phyloP scores from a whole-genome alignment of 768 basidiomycete genomes.

The Tricholoma flavovirens region DNA sequence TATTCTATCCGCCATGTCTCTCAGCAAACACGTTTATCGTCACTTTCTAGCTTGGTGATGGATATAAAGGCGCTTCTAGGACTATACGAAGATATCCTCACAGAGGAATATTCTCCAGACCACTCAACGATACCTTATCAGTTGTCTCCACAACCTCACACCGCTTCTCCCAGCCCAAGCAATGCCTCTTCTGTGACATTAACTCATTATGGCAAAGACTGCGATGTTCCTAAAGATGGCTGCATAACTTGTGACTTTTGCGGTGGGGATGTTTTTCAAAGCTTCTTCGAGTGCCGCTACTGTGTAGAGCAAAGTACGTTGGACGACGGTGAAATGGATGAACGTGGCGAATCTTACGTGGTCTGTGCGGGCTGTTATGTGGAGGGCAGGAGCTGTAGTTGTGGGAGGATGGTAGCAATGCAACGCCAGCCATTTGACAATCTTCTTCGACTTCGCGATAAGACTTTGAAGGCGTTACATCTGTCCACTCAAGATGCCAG shows the following conservation, averaged over 20 bases:
- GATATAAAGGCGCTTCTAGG: conserved; percentile 33
- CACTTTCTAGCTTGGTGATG: conserved; percentile 6
- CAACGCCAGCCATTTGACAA: conserved; percentile 49
- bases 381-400: conserved; percentile 72
- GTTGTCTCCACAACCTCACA: background rate
- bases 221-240: conserved; percentile 13
- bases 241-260: conserved; percentile 71
- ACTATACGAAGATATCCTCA: conserved; percentile 47
- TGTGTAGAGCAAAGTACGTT: conserved; percentile 29
- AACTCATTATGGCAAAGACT: background rate
- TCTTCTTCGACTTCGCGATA: conserved; percentile 39
- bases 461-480: conserved; percentile 15
- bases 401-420: conserved; percentile 52
- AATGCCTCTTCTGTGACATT: conserved; percentile 2
- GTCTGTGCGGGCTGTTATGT: conserved; percentile 71
- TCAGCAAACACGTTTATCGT: background rate
- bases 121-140: conserved; percentile 21
- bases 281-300: conserved; percentile 64
- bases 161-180: background rate
- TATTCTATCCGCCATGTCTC: conserved; percentile 1
- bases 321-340: conserved; percentile 3
- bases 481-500: background rate
- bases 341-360: conserved; percentile 38
- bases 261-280: conserved; percentile 74
- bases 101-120: conserved; percentile 36